Evolutionary conservation across 148 eudicot species (phyloP).

Genomic region (Rhododendron griersonianum): DNA sequence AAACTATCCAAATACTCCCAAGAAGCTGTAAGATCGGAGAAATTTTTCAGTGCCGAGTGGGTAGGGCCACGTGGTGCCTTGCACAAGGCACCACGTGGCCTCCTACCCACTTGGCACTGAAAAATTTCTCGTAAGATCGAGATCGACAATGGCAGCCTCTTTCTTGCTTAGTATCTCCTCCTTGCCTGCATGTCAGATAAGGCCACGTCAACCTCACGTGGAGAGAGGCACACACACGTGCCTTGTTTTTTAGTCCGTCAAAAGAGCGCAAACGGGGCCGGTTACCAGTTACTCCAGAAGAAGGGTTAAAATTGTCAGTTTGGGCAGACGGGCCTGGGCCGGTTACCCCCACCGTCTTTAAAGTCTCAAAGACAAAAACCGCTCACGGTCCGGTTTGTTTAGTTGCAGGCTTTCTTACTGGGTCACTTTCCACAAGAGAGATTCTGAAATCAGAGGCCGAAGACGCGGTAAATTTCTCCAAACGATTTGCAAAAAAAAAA

Average conservation of each 20-base stretch:
- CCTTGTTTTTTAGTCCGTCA: not conserved
- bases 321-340: conserved; percentile 14
- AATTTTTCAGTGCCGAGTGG: too few species aligned
- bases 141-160: too few species aligned
- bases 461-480: not conserved
- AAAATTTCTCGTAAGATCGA: too few species aligned
- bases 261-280: conserved; percentile 19
- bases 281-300: not conserved
- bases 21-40: too few species aligned
- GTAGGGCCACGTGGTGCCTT: too few species aligned
- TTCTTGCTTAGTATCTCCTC: too few species aligned
- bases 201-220: conserved; percentile 25
- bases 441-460: not conserved
- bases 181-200: not conserved
- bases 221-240: conserved; percentile 15
- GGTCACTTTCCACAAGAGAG: not conserved
- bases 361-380: conserved; percentile 14
- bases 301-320: not conserved
- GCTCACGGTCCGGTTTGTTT: conserved; percentile 15
- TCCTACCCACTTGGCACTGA: too few species aligned
- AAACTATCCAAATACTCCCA: too few species aligned
- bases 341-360: conserved; percentile 12
- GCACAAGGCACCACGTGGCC: too few species aligned
- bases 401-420: not conserved
- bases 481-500: not conserved